Evolutionary conservation across 179 eudicot species (phyloP).

Genomic region (Beta corolliflora): DNA sequence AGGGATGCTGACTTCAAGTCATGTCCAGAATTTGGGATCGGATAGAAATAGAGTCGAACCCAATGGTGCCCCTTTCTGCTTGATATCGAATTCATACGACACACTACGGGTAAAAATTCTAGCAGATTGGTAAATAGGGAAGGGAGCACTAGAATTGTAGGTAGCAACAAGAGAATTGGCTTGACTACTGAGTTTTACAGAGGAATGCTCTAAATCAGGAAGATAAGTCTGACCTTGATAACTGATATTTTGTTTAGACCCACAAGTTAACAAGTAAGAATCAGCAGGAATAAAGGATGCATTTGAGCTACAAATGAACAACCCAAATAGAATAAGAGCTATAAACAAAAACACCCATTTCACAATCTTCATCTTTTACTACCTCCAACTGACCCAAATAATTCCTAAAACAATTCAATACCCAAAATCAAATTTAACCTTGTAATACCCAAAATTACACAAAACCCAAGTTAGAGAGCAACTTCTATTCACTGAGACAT

Average conservation of each 20-base stretch:
- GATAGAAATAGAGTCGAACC: conserved; percentile 69
- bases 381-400: conserved; percentile 21
- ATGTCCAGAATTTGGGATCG: conserved; percentile 46
- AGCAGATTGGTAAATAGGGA: conserved; percentile 57
- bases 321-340: conserved; percentile 33
- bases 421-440: conserved; percentile 13
- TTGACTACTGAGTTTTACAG: conserved; percentile 43
- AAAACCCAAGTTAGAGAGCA: conserved; percentile 29
- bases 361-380: conserved; percentile 33
- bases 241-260: conserved; percentile 63
- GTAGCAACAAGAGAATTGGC: conserved; percentile 43
- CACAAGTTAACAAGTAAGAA: conserved; percentile 69
- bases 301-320: conserved; percentile 37
- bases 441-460: conserved; percentile 16
- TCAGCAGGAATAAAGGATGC: conserved; percentile 57
- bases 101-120: conserved; percentile 47
- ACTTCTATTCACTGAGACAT: conserved; percentile 15
- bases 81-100: conserved; percentile 54
- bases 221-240: conserved; percentile 59
- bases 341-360: conserved; percentile 41
- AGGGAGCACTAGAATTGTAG: conserved; percentile 50
- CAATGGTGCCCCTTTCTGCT: conserved; percentile 73
- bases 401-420: conserved; percentile 20
- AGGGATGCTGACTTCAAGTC: conserved; percentile 54
- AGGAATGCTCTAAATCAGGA: conserved; percentile 63